Base-by-base conservation (phyloP, 2,329 filamentous ascomycete species). In the Leptographium galeiforme region DNA sequence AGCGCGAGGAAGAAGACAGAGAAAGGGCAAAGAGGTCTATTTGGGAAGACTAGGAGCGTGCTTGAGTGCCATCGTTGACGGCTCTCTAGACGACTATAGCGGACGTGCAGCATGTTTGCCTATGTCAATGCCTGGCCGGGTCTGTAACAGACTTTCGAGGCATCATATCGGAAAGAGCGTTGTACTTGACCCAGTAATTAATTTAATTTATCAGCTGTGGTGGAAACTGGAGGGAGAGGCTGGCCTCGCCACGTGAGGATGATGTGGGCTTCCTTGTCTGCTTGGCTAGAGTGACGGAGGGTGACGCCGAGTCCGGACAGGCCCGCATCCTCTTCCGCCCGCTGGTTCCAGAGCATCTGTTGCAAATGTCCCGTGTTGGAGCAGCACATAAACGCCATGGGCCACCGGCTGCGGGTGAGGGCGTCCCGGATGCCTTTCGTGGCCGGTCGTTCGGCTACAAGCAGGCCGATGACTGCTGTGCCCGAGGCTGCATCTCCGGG, bases 1-100 rank as follows among this genome's bases (percentile, higher is more conserved):
- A 70, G 60, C 69, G 71, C 58, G 75, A 72, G 61, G 77, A 77
- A 58, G 79, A 80, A 62, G 79, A 84, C 62, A 79, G 81, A 38
- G 85, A 91, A 64, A 80, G 76, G 67, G 84, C 85, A n/a, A 94
- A 85, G 74, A 78, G 78, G 56, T 83, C 87, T n/a, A 75, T 95
- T 32, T 97, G 93, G 93, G 84, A 93, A 55, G 87, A 84, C 63
- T 85, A 38, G 39, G 19, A 41, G 19, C 13, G n/a, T 6, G 41
- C 18, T 7, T 44, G 41, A 32, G 6, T 41, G 33, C 19, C 2
- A 36, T n/a, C n/a, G n/a, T n/a, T n/a, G n/a, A n/a, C n/a, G n/a
- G n/a, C 33, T 34, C 33, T 34, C 6, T 34, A 34, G 33, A 34
- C 33, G 8, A 8, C 40, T 7, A 16, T n/a, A 12, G 25, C 46